These are phyloP conservation scores for Aspergillus spinulosporus DNA, from an alignment of 2,329 filamentous ascomycete species.

Conservation along the genomic window DNA sequence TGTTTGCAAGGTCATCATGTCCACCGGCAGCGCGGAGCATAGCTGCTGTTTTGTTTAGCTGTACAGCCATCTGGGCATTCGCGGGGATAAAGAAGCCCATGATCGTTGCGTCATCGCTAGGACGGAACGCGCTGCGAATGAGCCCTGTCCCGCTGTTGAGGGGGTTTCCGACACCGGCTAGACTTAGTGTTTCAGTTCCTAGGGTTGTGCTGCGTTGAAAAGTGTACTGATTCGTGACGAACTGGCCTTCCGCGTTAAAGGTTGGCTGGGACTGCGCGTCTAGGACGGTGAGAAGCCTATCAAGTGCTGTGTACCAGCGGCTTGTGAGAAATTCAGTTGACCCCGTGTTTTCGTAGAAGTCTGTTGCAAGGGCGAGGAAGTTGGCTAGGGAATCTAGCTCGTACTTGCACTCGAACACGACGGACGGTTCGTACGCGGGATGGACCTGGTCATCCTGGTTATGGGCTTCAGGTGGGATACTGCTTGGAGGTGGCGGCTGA, in stretches of 20 bases:
- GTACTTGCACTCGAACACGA: conserved; percentile 98
- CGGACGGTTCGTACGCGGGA: conserved; percentile 76
- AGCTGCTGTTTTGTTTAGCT: conserved; percentile 72
- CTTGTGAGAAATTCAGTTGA: conserved; percentile 75
- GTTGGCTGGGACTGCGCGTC: conserved; percentile 77
- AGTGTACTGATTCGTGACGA: conserved; percentile 74
- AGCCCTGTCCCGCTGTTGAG: conserved; percentile 83
- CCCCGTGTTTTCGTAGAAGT: conserved; percentile 78
- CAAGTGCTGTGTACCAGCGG: conserved; percentile 76
- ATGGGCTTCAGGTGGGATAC: conserved; percentile 70
- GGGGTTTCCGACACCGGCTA: conserved; percentile 86
- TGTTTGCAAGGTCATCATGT: conserved; percentile 52
- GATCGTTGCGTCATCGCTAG: conserved; percentile 92
- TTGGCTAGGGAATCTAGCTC: conserved; percentile 93
- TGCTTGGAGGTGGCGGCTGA: conserved; percentile 84
- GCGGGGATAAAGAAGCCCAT: conserved; percentile 92
- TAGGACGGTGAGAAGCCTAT: conserved; percentile 71
- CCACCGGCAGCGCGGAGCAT: conserved; percentile 63
- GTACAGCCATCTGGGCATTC: conserved; percentile 94
- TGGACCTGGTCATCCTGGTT: conserved; percentile 83
- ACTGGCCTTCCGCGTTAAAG: conserved; percentile 70
- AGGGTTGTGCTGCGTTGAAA: conserved; percentile 78
- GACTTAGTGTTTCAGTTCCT: conserved; percentile 85
- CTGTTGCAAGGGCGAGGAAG: conserved; percentile 81
- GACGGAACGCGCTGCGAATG: conserved; percentile 86